phyloP scores from a whole-genome alignment of 805 yeast genomes.

The Metschnikowia corniflorae region DNA sequence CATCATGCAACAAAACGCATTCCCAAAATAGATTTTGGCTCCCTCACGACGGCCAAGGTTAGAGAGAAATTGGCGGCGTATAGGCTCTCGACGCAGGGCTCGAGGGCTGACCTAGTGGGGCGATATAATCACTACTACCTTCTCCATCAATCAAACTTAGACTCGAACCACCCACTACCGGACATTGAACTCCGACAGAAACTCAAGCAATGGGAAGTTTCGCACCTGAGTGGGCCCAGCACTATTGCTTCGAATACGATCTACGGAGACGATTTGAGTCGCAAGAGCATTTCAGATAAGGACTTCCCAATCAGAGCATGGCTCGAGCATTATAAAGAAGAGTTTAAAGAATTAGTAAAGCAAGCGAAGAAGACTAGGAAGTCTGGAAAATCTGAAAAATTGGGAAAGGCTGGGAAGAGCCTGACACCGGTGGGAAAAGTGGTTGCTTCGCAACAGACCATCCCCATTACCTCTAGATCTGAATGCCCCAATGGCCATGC shows the following conservation, averaged over 20 bases:
- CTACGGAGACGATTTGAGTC: slow-evolving; percentile 23
- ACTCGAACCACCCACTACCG: slow-evolving; percentile 60
- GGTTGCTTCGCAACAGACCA: too few species aligned
- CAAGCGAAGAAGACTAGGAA: slow-evolving; percentile 14
- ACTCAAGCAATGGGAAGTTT: slow-evolving; percentile 64
- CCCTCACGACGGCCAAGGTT: slow-evolving; percentile 56
- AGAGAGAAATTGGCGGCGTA: slow-evolving; percentile 54
- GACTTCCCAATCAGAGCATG: slow-evolving; percentile 45
- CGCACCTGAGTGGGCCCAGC: slow-evolving; percentile 31
- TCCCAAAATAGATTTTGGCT: slow-evolving; percentile 62
- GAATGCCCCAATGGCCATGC: too few species aligned
- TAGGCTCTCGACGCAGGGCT: slow-evolving; percentile 60
- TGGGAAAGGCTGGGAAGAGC: too few species aligned
- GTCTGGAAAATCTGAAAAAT: too few species aligned
- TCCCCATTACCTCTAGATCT: too few species aligned
- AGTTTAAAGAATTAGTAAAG: slow-evolving; percentile 35
- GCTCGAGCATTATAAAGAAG: slow-evolving; percentile 37
- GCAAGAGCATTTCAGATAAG: slow-evolving; percentile 40
- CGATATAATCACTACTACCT: slow-evolving; percentile 76
- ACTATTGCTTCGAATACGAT: slow-evolving; percentile 13
- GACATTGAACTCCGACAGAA: slow-evolving; percentile 52
- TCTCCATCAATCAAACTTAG: slow-evolving; percentile 78
- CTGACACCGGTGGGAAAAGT: not conserved
- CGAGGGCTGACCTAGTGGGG: slow-evolving; percentile 58
- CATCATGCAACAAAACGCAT: slow-evolving; percentile 38